Conservation (phyloP, 139 green algal genomes). For the Tetraselmis striata region DNA sequence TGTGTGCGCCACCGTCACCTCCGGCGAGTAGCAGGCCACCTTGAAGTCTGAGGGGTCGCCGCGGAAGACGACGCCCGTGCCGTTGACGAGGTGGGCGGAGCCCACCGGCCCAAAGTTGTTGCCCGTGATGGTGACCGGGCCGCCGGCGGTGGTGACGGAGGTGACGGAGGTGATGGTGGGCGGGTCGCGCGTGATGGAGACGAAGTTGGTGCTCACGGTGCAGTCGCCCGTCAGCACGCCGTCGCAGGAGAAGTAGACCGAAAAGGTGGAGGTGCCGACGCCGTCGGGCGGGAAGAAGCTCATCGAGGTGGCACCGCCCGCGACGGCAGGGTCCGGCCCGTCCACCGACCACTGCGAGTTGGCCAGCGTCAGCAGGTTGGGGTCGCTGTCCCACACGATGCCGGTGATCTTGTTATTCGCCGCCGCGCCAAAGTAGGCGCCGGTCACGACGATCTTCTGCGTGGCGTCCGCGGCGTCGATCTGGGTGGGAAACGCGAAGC, state of each 20-base stretch:
- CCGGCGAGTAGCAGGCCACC: background rate
- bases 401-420: background rate
- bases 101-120: background rate
- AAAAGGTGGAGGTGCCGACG: background rate
- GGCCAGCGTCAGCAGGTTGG: background rate
- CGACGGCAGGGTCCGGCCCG: background rate
- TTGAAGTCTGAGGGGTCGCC: background rate
- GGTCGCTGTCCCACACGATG: background rate
- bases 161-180: slow-evolving; percentile 9
- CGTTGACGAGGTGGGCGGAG: slow-evolving; percentile 8
- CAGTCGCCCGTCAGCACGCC: background rate
- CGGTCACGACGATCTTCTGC: background rate
- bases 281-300: background rate
- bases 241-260: background rate
- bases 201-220: background rate
- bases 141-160: slow-evolving; percentile 5
- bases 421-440: background rate
- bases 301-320: background rate
- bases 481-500: background rate
- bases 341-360: background rate
- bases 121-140: slow-evolving; percentile 15
- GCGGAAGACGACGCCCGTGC: background rate
- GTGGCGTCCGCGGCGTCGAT: background rate
- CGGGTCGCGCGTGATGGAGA: background rate
- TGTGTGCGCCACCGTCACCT: slow-evolving; percentile 20